Evolutionary conservation across 345 rosid species (phyloP).

Genomic region (Conringia planisiliqua): DNA sequence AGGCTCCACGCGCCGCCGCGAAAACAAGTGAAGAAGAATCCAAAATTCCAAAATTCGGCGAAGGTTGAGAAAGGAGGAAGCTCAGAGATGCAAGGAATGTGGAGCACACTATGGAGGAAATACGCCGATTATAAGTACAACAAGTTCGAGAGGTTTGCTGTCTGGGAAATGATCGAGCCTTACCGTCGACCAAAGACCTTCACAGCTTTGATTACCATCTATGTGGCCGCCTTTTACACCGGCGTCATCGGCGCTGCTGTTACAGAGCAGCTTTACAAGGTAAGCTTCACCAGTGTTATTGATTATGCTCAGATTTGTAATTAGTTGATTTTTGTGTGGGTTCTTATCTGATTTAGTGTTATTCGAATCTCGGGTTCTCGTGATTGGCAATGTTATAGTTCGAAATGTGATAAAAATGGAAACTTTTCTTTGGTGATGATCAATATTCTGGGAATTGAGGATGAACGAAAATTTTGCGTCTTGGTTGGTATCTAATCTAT

Average conservation of each 20-base stretch:
- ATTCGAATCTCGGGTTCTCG: not conserved
- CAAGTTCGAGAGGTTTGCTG: conserved; percentile 68
- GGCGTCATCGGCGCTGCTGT: conserved; percentile 79
- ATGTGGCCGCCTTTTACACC: conserved; percentile 81
- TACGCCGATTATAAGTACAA: conserved; percentile 71
- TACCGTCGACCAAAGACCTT: conserved; percentile 82
- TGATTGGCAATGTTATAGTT: conserved; percentile 21
- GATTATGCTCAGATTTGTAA: not conserved
- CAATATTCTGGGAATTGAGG: not conserved
- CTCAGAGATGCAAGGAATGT: conserved; percentile 37
- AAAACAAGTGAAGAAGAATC: not conserved
- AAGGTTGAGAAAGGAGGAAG: not conserved
- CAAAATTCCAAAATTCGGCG: not conserved
- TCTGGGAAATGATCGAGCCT: conserved; percentile 89
- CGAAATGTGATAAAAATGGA: not conserved
- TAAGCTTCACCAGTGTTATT: not conserved
- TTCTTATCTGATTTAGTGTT: not conserved
- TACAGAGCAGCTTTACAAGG: conserved; percentile 90
- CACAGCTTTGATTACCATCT: conserved; percentile 61
- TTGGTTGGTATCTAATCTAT: not conserved
- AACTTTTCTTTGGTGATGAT: not conserved
- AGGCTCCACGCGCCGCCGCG: conserved; percentile 27
- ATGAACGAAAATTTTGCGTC: not conserved
- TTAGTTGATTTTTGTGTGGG: not conserved
- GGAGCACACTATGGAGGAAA: conserved; percentile 83